Evolutionary conservation across 2,329 filamentous ascomycete genomes (phyloP).

Genomic region (Arthrocladium fulminans): DNA sequence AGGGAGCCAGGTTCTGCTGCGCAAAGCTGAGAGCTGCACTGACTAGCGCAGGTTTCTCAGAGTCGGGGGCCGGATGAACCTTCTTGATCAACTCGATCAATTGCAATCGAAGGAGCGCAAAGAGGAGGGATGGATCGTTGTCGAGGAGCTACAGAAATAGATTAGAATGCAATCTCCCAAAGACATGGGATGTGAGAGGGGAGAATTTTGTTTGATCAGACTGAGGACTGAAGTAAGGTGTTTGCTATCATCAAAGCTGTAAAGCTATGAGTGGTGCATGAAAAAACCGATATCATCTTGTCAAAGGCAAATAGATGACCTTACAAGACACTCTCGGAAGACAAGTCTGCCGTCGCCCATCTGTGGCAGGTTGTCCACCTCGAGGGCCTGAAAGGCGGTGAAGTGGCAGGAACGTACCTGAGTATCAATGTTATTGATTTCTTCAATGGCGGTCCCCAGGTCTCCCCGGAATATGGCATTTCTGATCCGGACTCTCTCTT

Average conservation of each 20-base stretch:
- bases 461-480: conserved; percentile 77
- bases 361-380: too few relatives aligned
- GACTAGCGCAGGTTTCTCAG: conserved; percentile 52
- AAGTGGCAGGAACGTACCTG: conserved; percentile 57
- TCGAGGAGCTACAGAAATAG: conserved; percentile 65
- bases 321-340: too few relatives aligned
- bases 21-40: conserved; percentile 77
- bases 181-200: not conserved
- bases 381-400: conserved; percentile 11
- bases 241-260: conserved; percentile 83
- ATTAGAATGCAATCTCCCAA: conserved; percentile 22
- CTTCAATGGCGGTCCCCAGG: conserved; percentile 75
- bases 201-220: conserved; percentile 53
- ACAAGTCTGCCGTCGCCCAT: too few relatives aligned
- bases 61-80: not conserved
- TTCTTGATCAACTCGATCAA: conserved; percentile 81
- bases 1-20: conserved; percentile 73
- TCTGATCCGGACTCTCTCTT: conserved; percentile 71
- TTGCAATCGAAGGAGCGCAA: conserved; percentile 79
- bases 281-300: conserved; percentile 91
- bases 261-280: conserved; percentile 99
- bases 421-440: conserved; percentile 80
- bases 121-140: conserved; percentile 71
- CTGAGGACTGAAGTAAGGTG: conserved; percentile 68
- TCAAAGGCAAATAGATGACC: too few relatives aligned